These are phyloP conservation scores for Zygosaccharomyces pseudorouxii DNA, from an alignment of 805 yeast genomes.

Conservation along the genomic window DNA sequence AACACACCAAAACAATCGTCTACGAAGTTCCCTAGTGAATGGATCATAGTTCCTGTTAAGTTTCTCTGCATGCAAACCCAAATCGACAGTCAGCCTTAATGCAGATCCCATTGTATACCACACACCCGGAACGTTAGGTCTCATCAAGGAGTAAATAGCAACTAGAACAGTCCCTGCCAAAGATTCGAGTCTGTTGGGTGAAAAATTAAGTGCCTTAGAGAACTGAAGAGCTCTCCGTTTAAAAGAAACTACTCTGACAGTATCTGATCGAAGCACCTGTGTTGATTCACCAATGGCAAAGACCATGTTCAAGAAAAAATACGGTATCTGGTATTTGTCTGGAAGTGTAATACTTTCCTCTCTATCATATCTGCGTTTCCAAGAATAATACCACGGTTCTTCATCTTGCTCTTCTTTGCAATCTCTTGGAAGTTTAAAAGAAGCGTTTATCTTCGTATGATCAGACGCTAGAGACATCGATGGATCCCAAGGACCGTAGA, in stretches of 20 bases:
- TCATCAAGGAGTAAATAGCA: conserved; percentile 72
- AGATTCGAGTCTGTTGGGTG: conserved; percentile 60
- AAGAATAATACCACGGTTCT: conserved; percentile 34
- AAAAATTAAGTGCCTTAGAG: conserved; percentile 51
- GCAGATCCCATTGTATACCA: conserved; percentile 88
- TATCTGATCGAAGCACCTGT: conserved; percentile 62
- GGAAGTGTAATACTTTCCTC: conserved; percentile 45
- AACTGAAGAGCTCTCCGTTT: conserved; percentile 59
- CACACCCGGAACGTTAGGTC: conserved; percentile 88
- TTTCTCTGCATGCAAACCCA: conserved; percentile 75
- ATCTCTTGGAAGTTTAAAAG: conserved; percentile 32
- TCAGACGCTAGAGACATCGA: conserved; percentile 55
- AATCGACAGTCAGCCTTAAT: conserved; percentile 70
- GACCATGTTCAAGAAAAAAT: conserved; percentile 69
- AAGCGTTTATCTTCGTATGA: conserved; percentile 42
- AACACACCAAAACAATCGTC: conserved; percentile 85
- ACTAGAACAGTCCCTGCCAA: conserved; percentile 67
- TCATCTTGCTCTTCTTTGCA: conserved; percentile 8
- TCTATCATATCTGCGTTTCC: conserved; percentile 37
- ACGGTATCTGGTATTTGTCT: conserved; percentile 43
- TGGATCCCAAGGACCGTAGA: conserved; percentile 64
- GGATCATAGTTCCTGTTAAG: conserved; percentile 43
- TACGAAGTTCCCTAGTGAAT: conserved; percentile 59
- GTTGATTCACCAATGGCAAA: conserved; percentile 80
- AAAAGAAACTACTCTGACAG: conserved; percentile 63